Evolutionary conservation across 306 rosid species (phyloP).

Genomic region (Echinosophora koreensis): DNA sequence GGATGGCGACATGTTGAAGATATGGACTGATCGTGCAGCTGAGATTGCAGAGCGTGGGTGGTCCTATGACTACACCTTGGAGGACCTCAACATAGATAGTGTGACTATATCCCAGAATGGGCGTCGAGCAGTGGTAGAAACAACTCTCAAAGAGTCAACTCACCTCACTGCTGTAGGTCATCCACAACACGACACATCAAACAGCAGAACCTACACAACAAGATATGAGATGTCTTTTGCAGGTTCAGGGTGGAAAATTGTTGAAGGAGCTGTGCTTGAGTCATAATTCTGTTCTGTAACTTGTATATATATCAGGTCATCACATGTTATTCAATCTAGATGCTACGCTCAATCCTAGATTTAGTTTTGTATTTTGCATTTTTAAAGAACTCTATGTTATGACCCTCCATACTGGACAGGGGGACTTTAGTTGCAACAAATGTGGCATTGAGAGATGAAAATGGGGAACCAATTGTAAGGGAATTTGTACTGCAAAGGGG

Average conservation of each 20-base stretch:
- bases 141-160: conserved; percentile 79
- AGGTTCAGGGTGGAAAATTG: conserved; percentile 86
- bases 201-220: conserved; percentile 80
- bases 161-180: conserved; percentile 71
- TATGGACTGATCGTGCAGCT: conserved; percentile 90
- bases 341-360: conserved; percentile 28
- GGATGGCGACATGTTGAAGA: conserved; percentile 96
- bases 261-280: conserved; percentile 91
- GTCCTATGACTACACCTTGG: conserved; percentile 77
- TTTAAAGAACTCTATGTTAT: conserved; percentile 18
- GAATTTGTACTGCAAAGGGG: neutral
- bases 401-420: neutral
- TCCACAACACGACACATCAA: conserved; percentile 77
- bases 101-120: conserved; percentile 87
- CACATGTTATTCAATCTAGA: conserved; percentile 17
- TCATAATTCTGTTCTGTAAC: conserved; percentile 51
- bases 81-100: conserved; percentile 80
- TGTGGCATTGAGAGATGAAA: neutral
- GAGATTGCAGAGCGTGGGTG: conserved; percentile 89
- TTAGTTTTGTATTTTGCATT: conserved; percentile 12
- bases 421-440: neutral
- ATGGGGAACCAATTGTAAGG: neutral
- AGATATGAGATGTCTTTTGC: conserved; percentile 83
- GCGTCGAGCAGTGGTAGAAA: conserved; percentile 85
- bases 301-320: conserved; percentile 38